phyloP scores from a whole-genome alignment of 352 stramenopile genomes.

The Globisporangium uncinulatum region DNA sequence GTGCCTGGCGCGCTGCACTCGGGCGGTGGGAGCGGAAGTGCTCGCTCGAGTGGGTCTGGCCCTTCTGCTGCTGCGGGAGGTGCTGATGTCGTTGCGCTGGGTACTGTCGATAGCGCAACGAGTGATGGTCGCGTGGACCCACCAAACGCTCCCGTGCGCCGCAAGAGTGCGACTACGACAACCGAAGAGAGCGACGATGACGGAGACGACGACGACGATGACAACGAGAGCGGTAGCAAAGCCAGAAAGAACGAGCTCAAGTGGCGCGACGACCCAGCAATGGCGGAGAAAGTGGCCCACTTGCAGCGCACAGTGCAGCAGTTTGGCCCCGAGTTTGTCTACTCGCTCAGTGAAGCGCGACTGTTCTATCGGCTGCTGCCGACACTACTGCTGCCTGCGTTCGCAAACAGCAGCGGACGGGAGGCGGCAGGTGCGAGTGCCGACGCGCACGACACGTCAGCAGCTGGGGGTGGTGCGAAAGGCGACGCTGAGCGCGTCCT shows the following conservation, averaged over 20 bases:
- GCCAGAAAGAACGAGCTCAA: background rate
- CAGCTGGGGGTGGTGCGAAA: constrained; percentile 9
- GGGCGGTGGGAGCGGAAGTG: background rate
- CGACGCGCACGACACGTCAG: background rate
- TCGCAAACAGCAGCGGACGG: background rate
- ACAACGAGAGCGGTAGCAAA: background rate
- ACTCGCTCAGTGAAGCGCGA: constrained; percentile 40
- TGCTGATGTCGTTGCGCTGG: background rate
- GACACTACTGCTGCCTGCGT: constrained; percentile 9
- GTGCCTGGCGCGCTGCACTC: constrained; percentile 26
- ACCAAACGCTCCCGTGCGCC: background rate
- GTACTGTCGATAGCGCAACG: background rate
- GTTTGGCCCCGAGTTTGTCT: constrained; percentile 38
- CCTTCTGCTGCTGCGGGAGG: background rate
- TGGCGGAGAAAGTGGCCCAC: constrained; percentile 6
- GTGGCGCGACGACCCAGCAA: constrained; percentile 6
- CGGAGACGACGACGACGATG: background rate
- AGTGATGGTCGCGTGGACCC: background rate
- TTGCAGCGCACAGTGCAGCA: constrained; percentile 18
- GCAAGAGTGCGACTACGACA: background rate
- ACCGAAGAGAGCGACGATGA: background rate
- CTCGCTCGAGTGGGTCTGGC: background rate
- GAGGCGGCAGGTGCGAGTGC: background rate
- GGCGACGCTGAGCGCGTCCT: constrained; percentile 31
- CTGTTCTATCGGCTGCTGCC: constrained; percentile 52